Base-by-base conservation (phyloP, 345 rosid species). In the Citropsis articulata region DNA sequence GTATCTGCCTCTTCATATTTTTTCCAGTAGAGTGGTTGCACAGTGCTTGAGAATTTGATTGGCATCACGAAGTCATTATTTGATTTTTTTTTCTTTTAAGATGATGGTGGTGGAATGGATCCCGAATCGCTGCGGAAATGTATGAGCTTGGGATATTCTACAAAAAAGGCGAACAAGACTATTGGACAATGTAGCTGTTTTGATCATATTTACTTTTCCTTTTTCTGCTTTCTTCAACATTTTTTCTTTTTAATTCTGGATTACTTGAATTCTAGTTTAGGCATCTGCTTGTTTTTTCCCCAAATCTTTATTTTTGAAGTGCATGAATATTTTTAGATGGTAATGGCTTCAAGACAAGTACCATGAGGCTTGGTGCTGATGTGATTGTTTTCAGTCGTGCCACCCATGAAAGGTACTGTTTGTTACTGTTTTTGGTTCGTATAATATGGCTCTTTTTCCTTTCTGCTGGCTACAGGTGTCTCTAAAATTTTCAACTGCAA, bases 61-160 rank as follows among this genome's bases (percentile, higher is more conserved):
- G 69, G 66, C 65, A 53, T 61, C 38, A 33, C 22, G 14, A 73
- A 61, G 75, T 63, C 50, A 63, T 28, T 28, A 65, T 63, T 38
- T 56, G 35, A 50, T 62, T 53, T 71, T 75, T 42, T 75, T 75
- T 84, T 73, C n/a, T n/a, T 45, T 45, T 3, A 12, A 95, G 99
- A 95, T 88, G 97, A 95, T 85, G 99, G 97, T 14, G 93, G 94
- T 78, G 99, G 99, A 79, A 95, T 95, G 99, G 88, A 88, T 86
- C 97, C 99, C 24, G 87, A 86, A 66, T 81, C 87, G 75, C 80
- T 95, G 7, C 83, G 99, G 81, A 95, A 92, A 84, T 95, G 98
- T 82, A 89, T 95, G 98, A 95, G 98, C 88, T 90, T 95, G 92
- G 98, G 97, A 27, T 95, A 93, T 84, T 95, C 99, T n/a, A 86